Percentiles rank a stretch among this genome's conserved stretches.
Evolutionary conservation across 1,284 basidiomycete species (phyloP).

Genomic region (Rhodotorula glutinis): DNA sequence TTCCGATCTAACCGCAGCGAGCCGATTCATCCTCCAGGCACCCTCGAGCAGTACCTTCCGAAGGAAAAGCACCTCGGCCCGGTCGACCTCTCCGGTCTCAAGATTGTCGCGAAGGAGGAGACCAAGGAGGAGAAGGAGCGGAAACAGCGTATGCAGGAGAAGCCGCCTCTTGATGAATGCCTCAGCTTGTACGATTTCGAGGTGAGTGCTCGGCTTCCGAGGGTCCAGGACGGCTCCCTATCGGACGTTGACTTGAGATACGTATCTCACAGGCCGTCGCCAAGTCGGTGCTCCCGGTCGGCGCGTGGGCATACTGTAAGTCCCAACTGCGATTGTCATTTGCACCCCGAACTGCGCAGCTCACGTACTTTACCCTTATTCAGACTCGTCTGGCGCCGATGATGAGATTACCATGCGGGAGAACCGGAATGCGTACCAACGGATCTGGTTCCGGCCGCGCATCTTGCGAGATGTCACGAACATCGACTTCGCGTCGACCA

Average conservation of each 20-base stretch:
- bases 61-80: conserved; percentile 70
- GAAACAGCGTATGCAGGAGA: conserved; percentile 49
- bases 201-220: conserved; percentile 48
- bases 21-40: conserved; percentile 73
- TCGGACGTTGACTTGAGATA: no score
- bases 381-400: conserved; percentile 53
- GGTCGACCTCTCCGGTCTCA: conserved; percentile 63
- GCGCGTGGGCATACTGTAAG: conserved; percentile 86
- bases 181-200: conserved; percentile 90
- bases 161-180: conserved; percentile 70
- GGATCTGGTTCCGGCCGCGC: conserved; percentile 87
- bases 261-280: conserved; percentile 66
- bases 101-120: conserved; percentile 53
- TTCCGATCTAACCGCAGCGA: conserved; percentile 48
- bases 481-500: conserved; percentile 77
- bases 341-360: not conserved
- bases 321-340: not conserved
- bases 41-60: conserved; percentile 76
- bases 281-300: conserved; percentile 66
- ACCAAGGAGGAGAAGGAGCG: conserved; percentile 63
- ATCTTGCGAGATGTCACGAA: conserved; percentile 76
- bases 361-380: not conserved
- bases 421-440: conserved; percentile 79
- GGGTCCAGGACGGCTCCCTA: no score
- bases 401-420: conserved; percentile 59